Conservation (phyloP, 2,329 filamentous ascomycete species). For the Colletotrichum costaricense region DNA sequence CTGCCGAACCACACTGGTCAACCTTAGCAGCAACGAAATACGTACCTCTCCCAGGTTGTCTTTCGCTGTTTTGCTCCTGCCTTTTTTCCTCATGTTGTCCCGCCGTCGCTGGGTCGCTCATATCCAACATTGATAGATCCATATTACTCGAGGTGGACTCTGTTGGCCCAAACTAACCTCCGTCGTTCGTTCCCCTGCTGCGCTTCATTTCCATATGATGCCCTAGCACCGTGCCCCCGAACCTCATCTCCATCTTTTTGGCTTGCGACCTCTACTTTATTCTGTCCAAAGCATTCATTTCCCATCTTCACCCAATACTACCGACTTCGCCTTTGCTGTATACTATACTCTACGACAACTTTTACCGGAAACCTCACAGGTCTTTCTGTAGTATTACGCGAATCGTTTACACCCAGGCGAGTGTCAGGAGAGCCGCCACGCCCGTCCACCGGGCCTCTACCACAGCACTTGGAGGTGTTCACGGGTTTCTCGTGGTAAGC, state of each 20-base stretch:
- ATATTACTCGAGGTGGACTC: slow-evolving; percentile 31
- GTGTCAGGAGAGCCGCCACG: not conserved
- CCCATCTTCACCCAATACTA: not conserved
- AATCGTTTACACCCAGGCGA: not conserved
- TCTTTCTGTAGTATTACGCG: slow-evolving; percentile 2
- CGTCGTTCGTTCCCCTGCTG: slow-evolving; percentile 30
- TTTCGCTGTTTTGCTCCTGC: slow-evolving; percentile 22
- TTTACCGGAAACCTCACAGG: slow-evolving; percentile 7
- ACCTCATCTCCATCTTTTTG: slow-evolving; percentile 26
- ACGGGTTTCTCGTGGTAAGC: slow-evolving; percentile 16
- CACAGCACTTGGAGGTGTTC: not conserved
- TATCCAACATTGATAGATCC: slow-evolving; percentile 35
- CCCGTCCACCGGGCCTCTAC: slow-evolving; percentile 2
- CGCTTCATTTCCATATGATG: slow-evolving; percentile 34
- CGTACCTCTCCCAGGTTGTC: slow-evolving; percentile 12
- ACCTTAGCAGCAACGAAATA: not conserved
- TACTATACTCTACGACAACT: not conserved
- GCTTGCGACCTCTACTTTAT: slow-evolving; percentile 7
- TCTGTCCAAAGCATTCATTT: not conserved
- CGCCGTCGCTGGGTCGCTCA: slow-evolving; percentile 33
- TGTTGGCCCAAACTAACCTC: slow-evolving; percentile 25
- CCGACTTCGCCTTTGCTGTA: slow-evolving; percentile 10
- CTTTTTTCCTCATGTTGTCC: slow-evolving; percentile 34
- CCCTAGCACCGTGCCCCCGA: slow-evolving; percentile 32
- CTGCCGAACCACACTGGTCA: not conserved